phyloP scores from a whole-genome alignment of 2,329 filamentous ascomycete species.

The Colletotrichum falcatum region DNA sequence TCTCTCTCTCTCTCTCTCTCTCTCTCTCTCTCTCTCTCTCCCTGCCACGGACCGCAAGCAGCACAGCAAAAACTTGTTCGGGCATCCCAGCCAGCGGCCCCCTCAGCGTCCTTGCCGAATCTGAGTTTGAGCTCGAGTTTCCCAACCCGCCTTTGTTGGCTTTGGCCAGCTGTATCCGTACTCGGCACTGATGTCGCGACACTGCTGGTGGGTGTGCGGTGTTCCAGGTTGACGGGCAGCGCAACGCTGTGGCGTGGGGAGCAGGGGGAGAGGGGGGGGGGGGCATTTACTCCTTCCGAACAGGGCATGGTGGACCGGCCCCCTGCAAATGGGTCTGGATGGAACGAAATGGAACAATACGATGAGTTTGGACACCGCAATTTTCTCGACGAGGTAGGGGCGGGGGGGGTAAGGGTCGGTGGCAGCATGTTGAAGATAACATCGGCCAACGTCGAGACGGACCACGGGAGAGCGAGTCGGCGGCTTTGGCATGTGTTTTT shows the following conservation, averaged over 20 bases:
- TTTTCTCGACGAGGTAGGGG: too few relatives aligned
- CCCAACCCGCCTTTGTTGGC: conserved; percentile 1
- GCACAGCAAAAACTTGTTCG: not conserved
- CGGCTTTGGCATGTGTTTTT: not conserved
- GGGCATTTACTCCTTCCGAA: conserved; percentile 25
- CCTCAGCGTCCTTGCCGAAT: conserved; percentile 19
- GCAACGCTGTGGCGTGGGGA: conserved; percentile 35
- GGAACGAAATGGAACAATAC: conserved; percentile 35
- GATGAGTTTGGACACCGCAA: not conserved
- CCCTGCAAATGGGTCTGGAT: conserved; percentile 16
- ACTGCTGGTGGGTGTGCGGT: not conserved
- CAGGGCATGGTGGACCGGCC: conserved; percentile 20
- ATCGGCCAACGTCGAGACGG: not conserved
- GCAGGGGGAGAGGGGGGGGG: conserved; percentile 2
- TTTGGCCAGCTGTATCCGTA: not conserved
- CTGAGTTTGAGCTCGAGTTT: not conserved
- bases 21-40: too few relatives aligned
- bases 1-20: not conserved
- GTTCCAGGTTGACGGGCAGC: conserved; percentile 33
- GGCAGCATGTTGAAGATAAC: not conserved
- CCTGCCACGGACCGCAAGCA: not conserved
- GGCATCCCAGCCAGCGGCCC: conserved; percentile 19
- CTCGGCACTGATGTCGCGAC: not conserved
- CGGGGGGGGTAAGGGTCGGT: not conserved
- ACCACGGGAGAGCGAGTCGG: not conserved